Evolutionary conservation across 176 grass and related monocot species (phyloP).

Genomic region (Cenchrus purpureus): DNA sequence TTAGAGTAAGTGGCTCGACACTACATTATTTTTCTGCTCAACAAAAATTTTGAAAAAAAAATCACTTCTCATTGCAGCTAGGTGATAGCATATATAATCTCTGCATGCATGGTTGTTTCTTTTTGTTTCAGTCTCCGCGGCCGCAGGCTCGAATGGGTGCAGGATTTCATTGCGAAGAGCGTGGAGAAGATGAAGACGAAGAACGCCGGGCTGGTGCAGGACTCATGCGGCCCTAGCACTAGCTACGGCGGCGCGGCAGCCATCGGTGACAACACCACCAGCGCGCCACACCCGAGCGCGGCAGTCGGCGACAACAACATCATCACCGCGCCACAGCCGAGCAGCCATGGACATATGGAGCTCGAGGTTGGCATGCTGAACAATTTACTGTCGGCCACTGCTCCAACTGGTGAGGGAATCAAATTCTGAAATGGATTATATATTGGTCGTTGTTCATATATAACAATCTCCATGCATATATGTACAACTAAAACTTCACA

Average conservation of each 20-base stretch:
- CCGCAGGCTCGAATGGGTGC: not conserved
- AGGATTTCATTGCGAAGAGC: not conserved
- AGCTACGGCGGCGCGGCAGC: not conserved
- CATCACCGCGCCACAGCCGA: no score
- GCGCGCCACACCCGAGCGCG: no score
- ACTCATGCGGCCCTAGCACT: not conserved
- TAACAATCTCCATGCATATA: not conserved
- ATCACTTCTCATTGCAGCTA: not conserved
- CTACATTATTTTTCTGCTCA: no score
- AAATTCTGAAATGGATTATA: no score
- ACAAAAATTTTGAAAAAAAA: no score
- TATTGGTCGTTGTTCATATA: not conserved
- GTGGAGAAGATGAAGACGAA: not conserved
- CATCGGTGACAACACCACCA: no score
- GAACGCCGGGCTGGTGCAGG: not conserved
- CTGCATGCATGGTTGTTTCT: not conserved
- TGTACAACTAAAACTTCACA: no score
- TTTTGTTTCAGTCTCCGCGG: slow-evolving; percentile 5
- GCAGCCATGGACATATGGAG: not conserved
- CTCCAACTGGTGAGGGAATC: not conserved
- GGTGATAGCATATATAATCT: no score
- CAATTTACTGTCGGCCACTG: not conserved
- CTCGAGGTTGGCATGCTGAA: not conserved
- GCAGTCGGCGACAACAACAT: not conserved
- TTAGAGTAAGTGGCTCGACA: not conserved